A percentile compares a stretch with the other conserved stretches of the same genome.
These are phyloP conservation scores for Epichloe festucae DNA, from an alignment of 2,329 filamentous ascomycete genomes.

Conservation along the genomic window DNA sequence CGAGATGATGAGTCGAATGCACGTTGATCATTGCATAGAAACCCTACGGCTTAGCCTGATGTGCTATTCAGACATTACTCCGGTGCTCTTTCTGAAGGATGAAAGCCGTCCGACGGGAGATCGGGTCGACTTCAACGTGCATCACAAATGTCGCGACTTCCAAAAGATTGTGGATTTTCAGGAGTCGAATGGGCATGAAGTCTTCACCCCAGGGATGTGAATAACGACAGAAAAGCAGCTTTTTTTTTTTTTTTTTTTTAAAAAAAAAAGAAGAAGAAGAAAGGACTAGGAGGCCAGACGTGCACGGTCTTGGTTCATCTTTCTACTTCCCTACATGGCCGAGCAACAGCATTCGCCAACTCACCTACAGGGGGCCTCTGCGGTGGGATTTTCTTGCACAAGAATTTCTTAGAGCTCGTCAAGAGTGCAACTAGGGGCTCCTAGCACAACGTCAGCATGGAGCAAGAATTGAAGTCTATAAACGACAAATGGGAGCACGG, in stretches of 20 bases:
- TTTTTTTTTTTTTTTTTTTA: no score
- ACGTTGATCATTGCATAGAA: conserved; percentile 2
- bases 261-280: no score
- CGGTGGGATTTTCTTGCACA: conserved; percentile 27
- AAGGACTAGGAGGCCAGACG: no score
- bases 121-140: no score
- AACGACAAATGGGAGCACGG: conserved; percentile 17
- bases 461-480: conserved; percentile 8
- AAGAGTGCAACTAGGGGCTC: conserved; percentile 9
- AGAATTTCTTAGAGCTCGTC: conserved; percentile 20
- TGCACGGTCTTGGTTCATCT: no score
- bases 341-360: not conserved
- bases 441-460: not conserved
- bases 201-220: no score
- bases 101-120: not conserved
- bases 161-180: no score
- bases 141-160: no score
- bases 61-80: conserved; percentile 1
- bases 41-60: not conserved
- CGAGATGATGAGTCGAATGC: not conserved
- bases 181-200: no score
- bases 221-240: no score
- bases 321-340: no score
- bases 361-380: conserved; percentile 20
- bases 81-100: not conserved